Conservation (phyloP, 768 basidiomycete species). For the Chiua virens region DNA sequence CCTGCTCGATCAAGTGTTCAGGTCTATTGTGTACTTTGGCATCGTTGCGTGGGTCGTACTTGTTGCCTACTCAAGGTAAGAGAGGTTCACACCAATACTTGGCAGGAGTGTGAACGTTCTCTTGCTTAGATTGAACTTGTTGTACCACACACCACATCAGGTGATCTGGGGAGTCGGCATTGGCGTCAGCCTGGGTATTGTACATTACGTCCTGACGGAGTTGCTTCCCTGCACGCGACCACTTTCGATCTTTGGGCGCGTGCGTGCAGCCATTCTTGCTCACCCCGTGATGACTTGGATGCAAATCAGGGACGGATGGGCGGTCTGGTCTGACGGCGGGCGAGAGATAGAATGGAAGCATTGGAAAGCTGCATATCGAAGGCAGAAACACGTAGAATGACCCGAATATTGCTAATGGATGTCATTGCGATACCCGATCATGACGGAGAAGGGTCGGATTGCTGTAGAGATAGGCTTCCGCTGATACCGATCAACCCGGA, state of each 20-base stretch:
- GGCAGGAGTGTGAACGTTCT: neutral
- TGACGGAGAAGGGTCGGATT: conserved; percentile 45
- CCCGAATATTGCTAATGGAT: neutral
- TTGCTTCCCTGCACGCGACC: conserved; percentile 57
- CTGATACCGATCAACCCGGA: too few relatives aligned
- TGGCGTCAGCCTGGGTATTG: conserved; percentile 53
- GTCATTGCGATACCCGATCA: conserved; percentile 40
- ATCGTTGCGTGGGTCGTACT: conserved; percentile 55
- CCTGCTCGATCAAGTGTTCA: conserved; percentile 53
- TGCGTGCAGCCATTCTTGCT: conserved; percentile 48
- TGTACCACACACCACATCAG: conserved; percentile 73
- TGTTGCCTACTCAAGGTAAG: conserved; percentile 81
- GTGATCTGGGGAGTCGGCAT: conserved; percentile 74
- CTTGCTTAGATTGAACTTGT: conserved; percentile 60
- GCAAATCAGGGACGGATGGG: conserved; percentile 80
- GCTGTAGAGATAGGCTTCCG: conserved; percentile 9
- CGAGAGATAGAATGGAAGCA: conserved; percentile 65
- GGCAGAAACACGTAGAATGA: too few relatives aligned
- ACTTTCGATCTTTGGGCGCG: conserved; percentile 48
- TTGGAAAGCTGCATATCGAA: conserved; percentile 66
- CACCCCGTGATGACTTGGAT: conserved; percentile 66
- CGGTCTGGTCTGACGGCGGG: conserved; percentile 77
- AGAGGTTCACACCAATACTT: neutral
- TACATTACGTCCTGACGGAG: conserved; percentile 57
- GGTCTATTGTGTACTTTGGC: conserved; percentile 45